These are phyloP conservation scores for Hanseniaspora taiwanica DNA, from an alignment of 805 yeast genomes.

Conservation along the genomic window DNA sequence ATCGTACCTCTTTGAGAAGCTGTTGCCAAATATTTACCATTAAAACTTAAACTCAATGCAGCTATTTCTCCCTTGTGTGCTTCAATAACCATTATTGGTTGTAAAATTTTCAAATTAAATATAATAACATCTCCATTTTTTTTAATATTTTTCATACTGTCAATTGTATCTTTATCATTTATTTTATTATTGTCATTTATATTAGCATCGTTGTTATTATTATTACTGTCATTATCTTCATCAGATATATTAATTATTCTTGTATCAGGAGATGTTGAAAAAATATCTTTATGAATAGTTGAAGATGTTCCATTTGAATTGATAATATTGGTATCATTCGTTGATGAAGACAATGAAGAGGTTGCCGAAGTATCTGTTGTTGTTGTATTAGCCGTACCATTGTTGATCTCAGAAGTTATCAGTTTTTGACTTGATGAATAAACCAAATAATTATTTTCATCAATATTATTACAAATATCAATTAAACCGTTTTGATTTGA, in stretches of 20 bases:
- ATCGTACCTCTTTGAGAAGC: slow-evolving; percentile 73
- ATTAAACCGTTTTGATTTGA: slow-evolving; percentile 43
- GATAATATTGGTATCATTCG: neutral
- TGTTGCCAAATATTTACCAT: slow-evolving; percentile 57
- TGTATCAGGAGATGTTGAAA: neutral
- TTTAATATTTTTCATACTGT: slow-evolving; percentile 7
- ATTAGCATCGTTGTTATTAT: slow-evolving; percentile 2
- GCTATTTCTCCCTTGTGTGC: slow-evolving; percentile 65
- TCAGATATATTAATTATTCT: slow-evolving; percentile 1
- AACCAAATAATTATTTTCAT: slow-evolving; percentile 40
- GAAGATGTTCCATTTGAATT: neutral
- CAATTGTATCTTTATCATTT: too few relatives aligned
- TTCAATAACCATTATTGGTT: slow-evolving; percentile 55
- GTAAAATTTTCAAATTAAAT: slow-evolving; percentile 46
- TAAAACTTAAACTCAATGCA: slow-evolving; percentile 46
- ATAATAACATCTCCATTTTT: slow-evolving; percentile 55
- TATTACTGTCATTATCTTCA: slow-evolving; percentile 1
- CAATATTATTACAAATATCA: slow-evolving; percentile 42
- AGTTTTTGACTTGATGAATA: slow-evolving; percentile 68
- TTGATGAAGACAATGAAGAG: neutral
- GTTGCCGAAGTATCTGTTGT: neutral
- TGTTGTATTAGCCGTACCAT: too few relatives aligned
- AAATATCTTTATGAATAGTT: neutral
- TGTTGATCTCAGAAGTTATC: slow-evolving; percentile 21
- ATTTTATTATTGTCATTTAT: slow-evolving; percentile 1